Evolutionary conservation across 192 early-diverging fungal species (phyloP), one percentile per base, ranked within the genome.

Genomic region (Entophlyctis helioformis): DNA sequence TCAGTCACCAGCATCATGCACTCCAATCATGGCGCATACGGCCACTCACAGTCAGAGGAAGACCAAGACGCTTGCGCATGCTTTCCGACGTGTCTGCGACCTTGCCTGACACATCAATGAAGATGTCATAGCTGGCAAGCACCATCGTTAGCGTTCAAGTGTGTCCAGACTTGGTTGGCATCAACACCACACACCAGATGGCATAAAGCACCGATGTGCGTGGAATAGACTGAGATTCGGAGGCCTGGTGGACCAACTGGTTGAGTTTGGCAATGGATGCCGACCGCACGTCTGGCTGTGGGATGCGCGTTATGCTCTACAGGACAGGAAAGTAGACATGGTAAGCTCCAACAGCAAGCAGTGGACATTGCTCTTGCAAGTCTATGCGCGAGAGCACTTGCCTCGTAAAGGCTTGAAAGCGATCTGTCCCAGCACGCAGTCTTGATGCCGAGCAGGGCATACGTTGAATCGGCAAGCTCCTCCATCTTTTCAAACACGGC

Each of bases 1-100:
- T n/a, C n/a, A n/a, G n/a, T n/a, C n/a, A n/a, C n/a, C n/a, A n/a
- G n/a, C n/a, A n/a, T n/a, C n/a, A n/a, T n/a, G n/a, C n/a, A n/a
- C n/a, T n/a, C n/a, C n/a, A n/a, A n/a, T n/a, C n/a, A n/a, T n/a
- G n/a, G n/a, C 37, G 4, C 3, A n/a, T 39, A 4, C 37, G n/a
- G 4, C 7, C 4, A 15, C 25, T 27, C 22, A 43, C 42, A 8
- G 24, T 21, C 22, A 27, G 5, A 8, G 53, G 44, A n/a, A 56
- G 16, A 1, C 26, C 24, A 35, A 24, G 21, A 22, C 38, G 15
- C 29, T 29, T 48, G 18, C 53, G 10, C 19, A 56, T 12, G 20
- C 23, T 42, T 15, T 64, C 63, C n/a, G 52, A 55, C 15, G 46
- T 37, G 10, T 53, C 57, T 7, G 50, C 53, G n/a, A 64, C 45